Conservation (phyloP, 768 basidiomycete genomes). For the Macrocybe gigantea region DNA sequence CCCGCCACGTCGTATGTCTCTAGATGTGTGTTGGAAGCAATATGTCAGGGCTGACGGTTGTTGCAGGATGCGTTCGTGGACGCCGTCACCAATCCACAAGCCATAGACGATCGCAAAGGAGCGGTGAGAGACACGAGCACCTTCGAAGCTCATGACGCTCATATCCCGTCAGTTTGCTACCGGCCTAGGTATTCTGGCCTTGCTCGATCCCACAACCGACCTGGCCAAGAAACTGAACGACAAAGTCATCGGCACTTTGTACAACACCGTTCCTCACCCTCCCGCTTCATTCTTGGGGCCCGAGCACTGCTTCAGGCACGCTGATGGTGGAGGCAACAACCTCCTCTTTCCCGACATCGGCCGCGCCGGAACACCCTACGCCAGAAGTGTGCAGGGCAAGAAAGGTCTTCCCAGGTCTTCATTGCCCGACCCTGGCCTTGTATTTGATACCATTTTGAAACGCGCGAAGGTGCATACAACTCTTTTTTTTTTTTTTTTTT, state of each 20-base stretch:
- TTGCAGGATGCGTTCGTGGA: slow-evolving; percentile 24
- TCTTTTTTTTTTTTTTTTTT: slow-evolving; percentile 19
- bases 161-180: slow-evolving; percentile 17
- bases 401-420: slow-evolving; percentile 30
- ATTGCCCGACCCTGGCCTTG: slow-evolving; percentile 50
- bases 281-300: slow-evolving; percentile 31
- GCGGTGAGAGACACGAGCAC: slow-evolving; percentile 12
- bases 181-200: slow-evolving; percentile 22
- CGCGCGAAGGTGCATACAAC: slow-evolving; percentile 27
- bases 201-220: slow-evolving; percentile 13
- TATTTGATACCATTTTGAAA: slow-evolving; percentile 59
- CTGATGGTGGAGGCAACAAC: slow-evolving; percentile 49
- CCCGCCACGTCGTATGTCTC: slow-evolving; percentile 16
- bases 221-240: slow-evolving; percentile 16
- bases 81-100: slow-evolving; percentile 20
- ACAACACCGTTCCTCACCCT: slow-evolving; percentile 57
- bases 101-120: slow-evolving; percentile 37
- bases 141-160: not conserved
- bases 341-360: slow-evolving; percentile 39
- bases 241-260: slow-evolving; percentile 31
- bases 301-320: slow-evolving; percentile 30
- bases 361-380: slow-evolving; percentile 44
- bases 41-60: not conserved
- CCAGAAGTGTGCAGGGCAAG: slow-evolving; percentile 43
- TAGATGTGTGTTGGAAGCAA: not conserved